phyloP scores from a whole-genome alignment of 768 basidiomycete species.

The Clitopilus passeckerianus region DNA sequence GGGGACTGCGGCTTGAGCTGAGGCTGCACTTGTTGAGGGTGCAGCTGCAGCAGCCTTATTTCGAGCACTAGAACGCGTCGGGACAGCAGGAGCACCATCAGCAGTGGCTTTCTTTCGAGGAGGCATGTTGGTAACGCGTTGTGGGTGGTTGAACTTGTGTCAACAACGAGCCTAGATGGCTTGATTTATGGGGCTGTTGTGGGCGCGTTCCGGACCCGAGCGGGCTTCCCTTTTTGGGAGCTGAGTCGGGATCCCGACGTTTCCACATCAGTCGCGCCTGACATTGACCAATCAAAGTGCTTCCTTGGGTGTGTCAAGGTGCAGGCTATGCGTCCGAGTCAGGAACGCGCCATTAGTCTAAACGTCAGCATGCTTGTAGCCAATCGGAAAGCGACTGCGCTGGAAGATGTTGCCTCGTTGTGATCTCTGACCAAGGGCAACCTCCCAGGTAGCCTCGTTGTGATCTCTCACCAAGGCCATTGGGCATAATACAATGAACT shows the following conservation, averaged over 20 bases:
- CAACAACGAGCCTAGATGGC: constrained; percentile 5
- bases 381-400: neutral
- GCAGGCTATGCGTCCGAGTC: neutral
- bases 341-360: neutral
- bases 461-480: no score
- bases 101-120: constrained; percentile 39
- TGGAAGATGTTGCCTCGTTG: no score
- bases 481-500: no score
- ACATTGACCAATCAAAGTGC: neutral
- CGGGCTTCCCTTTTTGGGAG: constrained; percentile 2
- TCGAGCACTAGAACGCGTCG: constrained; percentile 33
- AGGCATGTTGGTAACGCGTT: constrained; percentile 27
- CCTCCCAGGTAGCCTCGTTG: no score
- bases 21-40: constrained; percentile 2
- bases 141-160: constrained; percentile 5
- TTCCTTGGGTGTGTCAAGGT: neutral
- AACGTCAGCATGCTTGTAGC: neutral
- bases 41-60: constrained; percentile 21
- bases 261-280: neutral
- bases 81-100: constrained; percentile 21
- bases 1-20: constrained; percentile 11
- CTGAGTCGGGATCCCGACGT: constrained; percentile 8
- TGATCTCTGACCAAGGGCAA: no score
- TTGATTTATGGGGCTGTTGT: constrained; percentile 6
- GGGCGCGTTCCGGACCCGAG: constrained; percentile 11